Percentiles rank a stretch among this genome's conserved stretches.
Conservation (phyloP, 768 basidiomycete species). For the Strobilomyces echinocephalus region DNA sequence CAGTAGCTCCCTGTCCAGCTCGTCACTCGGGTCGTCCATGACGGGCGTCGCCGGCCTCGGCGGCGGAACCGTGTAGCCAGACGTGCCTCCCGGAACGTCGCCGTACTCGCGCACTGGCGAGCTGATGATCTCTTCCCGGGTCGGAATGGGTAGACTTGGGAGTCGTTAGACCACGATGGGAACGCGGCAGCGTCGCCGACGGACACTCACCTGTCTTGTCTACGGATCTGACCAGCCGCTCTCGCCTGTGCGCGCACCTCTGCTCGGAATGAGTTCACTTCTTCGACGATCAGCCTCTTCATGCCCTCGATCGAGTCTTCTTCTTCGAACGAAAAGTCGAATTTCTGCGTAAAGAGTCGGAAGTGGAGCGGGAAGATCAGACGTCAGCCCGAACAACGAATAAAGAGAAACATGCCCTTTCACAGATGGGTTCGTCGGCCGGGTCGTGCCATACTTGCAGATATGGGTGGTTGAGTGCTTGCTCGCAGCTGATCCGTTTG, state of each 20-base stretch:
- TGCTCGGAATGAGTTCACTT: conserved; percentile 84
- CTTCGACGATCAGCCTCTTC: conserved; percentile 91
- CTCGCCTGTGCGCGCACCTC: conserved; percentile 85
- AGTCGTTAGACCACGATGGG: not conserved
- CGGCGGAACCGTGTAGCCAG: conserved; percentile 51
- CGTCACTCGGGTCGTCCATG: conserved; percentile 81
- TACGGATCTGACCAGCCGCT: conserved; percentile 64
- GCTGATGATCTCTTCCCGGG: conserved; percentile 74
- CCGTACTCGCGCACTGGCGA: conserved; percentile 66
- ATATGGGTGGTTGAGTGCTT: conserved; percentile 94
- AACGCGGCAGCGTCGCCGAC: not conserved
- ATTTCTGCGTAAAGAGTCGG: conserved; percentile 49
- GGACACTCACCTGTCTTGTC: conserved; percentile 65
- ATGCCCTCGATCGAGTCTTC: conserved; percentile 97
- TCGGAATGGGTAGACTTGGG: conserved; percentile 69
- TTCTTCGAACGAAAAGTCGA: conserved; percentile 95
- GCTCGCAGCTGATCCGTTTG: conserved; percentile 92
- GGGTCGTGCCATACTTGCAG: conserved; percentile 97
- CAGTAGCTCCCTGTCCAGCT: conserved; percentile 82
- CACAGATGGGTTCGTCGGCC: conserved; percentile 85
- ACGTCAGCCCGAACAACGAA: not conserved
- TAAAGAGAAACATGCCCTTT: conserved; percentile 45
- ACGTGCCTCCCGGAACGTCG: conserved; percentile 62
- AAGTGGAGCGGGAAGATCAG: not conserved
- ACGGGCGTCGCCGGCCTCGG: conserved; percentile 59